Percentiles rank a stretch among this genome's conserved stretches.
These are phyloP conservation scores for Fusarium stilboides DNA, from an alignment of 2,329 filamentous ascomycete genomes.

Conservation along the genomic window DNA sequence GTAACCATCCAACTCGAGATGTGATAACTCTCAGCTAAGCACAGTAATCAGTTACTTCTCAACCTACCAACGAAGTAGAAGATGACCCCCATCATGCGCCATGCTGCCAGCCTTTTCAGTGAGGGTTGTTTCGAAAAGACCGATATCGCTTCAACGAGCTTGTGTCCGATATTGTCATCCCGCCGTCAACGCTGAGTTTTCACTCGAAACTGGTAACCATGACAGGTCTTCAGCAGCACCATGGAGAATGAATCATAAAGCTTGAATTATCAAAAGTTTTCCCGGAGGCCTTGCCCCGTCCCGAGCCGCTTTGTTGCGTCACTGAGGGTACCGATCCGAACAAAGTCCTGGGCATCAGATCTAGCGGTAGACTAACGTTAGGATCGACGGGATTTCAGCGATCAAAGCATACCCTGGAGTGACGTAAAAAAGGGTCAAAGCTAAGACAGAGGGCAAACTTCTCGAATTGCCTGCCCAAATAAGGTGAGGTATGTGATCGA, in stretches of 20 bases:
- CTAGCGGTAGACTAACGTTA: not conserved
- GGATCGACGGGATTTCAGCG: slow-evolving; percentile 16
- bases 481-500: slow-evolving; percentile 24
- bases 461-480: slow-evolving; percentile 17
- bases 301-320: slow-evolving; percentile 13
- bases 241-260: slow-evolving; percentile 1
- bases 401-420: slow-evolving; percentile 33
- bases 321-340: slow-evolving; percentile 20
- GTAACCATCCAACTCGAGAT: not conserved
- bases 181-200: not conserved
- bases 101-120: not conserved
- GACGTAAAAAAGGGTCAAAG: slow-evolving; percentile 24
- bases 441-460: slow-evolving; percentile 29
- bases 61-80: not conserved
- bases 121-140: not conserved
- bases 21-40: slow-evolving; percentile 1
- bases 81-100: slow-evolving; percentile 9
- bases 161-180: not conserved
- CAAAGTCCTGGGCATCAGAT: not conserved
- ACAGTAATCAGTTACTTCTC: not conserved
- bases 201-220: not conserved
- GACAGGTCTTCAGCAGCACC: not conserved
- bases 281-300: not conserved
- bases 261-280: not conserved
- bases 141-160: not conserved